Percentiles rank a stretch among this genome's conserved stretches.
Conservation (phyloP, 352 stramenopile genomes). For the Peronospora belbahrii region DNA sequence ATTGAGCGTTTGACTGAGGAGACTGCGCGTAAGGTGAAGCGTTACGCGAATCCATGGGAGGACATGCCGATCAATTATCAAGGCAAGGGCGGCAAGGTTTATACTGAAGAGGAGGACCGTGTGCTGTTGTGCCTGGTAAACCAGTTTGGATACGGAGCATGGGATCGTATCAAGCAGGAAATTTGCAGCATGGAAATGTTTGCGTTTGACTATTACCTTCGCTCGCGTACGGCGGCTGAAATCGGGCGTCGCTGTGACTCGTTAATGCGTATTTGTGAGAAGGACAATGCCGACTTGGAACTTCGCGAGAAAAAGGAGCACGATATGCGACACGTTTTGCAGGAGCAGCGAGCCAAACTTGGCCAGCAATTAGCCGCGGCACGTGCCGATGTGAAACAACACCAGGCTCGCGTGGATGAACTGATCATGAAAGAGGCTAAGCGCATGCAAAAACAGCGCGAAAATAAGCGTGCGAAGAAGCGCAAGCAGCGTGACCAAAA, state of each 20-base stretch:
- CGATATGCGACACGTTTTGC: slow-evolving; percentile 46
- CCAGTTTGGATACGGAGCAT: slow-evolving; percentile 94
- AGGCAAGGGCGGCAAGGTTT: slow-evolving; percentile 88
- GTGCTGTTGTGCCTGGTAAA: slow-evolving; percentile 97
- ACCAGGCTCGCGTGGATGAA: slow-evolving; percentile 74
- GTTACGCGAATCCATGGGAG: slow-evolving; percentile 79
- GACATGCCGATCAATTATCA: slow-evolving; percentile 87
- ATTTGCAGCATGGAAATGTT: slow-evolving; percentile 90
- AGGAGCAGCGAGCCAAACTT: slow-evolving; percentile 64
- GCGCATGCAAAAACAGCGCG: slow-evolving; percentile 73
- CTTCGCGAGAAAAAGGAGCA: slow-evolving; percentile 72
- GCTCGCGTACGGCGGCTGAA: slow-evolving; percentile 91
- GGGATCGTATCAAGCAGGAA: slow-evolving; percentile 95
- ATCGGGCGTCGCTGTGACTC: slow-evolving; percentile 93
- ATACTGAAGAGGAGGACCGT: slow-evolving; percentile 96
- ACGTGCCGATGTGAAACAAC: slow-evolving; percentile 62
- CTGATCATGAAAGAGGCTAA: slow-evolving; percentile 86
- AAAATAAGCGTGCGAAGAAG: slow-evolving; percentile 76
- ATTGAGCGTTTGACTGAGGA: slow-evolving; percentile 78
- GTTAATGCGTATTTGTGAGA: slow-evolving; percentile 93
- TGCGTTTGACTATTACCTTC: slow-evolving; percentile 98
- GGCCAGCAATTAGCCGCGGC: slow-evolving; percentile 54
- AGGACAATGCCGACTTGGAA: slow-evolving; percentile 85
- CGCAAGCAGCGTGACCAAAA: slow-evolving; percentile 64
- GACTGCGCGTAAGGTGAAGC: slow-evolving; percentile 62